A percentile compares a stretch with the other conserved stretches of the same genome.
Conservation (phyloP, 768 basidiomycete genomes). For the Dentipellis sp. region DNA sequence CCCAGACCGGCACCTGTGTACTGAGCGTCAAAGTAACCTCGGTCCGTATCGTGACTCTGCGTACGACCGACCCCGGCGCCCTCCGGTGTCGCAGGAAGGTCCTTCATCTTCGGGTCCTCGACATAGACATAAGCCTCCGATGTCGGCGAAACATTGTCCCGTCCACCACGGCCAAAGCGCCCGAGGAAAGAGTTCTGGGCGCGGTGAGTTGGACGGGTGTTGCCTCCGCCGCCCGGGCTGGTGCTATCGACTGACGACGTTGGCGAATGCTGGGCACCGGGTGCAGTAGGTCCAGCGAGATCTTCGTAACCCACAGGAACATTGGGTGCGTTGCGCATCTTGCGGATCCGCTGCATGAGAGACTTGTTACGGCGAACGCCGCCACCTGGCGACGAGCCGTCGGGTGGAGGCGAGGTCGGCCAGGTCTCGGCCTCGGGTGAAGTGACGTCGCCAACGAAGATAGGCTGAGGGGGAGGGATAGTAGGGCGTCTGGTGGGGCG, state of each 20-base stretch:
- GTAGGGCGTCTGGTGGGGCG: slow-evolving; percentile 34
- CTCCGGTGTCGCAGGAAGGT: slow-evolving; percentile 34
- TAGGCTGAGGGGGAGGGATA: slow-evolving; percentile 78
- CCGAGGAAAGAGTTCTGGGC: slow-evolving; percentile 72
- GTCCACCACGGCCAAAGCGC: slow-evolving; percentile 46
- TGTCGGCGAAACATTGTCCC: slow-evolving; percentile 23
- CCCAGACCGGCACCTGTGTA: slow-evolving; percentile 3
- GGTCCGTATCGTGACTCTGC: slow-evolving; percentile 2
- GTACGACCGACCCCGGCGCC: slow-evolving; percentile 16
- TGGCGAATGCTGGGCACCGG: slow-evolving; percentile 31
- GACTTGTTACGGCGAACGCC: slow-evolving; percentile 69
- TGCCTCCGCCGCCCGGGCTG: not conserved
- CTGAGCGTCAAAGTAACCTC: slow-evolving; percentile 3
- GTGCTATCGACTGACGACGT: slow-evolving; percentile 30
- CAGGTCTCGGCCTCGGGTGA: slow-evolving; percentile 22
- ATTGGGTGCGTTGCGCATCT: slow-evolving; percentile 82
- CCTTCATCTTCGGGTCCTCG: slow-evolving; percentile 51
- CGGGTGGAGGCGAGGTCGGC: slow-evolving; percentile 32
- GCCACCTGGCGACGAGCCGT: slow-evolving; percentile 29
- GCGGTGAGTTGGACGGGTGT: slow-evolving; percentile 47
- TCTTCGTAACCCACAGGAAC: slow-evolving; percentile 52
- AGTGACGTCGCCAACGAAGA: slow-evolving; percentile 37
- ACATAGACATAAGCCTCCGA: slow-evolving; percentile 63
- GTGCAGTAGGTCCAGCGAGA: slow-evolving; percentile 28
- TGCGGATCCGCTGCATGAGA: slow-evolving; percentile 81